Evolutionary conservation across 345 rosid genomes (phyloP).

Genomic region (Punica granatum): DNA sequence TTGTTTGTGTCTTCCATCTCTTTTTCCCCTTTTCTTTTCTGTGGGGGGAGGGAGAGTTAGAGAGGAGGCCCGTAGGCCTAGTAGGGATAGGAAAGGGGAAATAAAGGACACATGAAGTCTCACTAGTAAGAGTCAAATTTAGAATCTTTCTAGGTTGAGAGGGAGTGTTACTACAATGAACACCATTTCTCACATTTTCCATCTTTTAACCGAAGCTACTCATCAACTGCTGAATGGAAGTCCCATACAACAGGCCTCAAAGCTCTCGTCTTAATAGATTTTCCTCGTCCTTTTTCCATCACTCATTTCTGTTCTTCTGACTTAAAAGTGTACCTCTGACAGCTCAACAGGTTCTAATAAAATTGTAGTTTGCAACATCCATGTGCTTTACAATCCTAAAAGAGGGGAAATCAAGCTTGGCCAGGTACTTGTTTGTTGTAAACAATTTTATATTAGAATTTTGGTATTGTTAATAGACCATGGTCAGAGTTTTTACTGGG

Average conservation of each 20-base stretch:
- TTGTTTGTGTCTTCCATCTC: background rate
- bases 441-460: background rate
- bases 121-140: too few species aligned
- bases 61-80: too few species aligned
- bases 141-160: too few species aligned
- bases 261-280: background rate
- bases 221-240: background rate
- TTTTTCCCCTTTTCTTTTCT: background rate
- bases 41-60: too few species aligned
- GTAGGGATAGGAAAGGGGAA: too few species aligned
- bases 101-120: too few species aligned
- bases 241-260: background rate
- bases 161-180: too few species aligned
- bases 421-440: constrained; percentile 48
- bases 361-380: constrained; percentile 82
- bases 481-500: too few species aligned
- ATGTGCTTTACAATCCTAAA: constrained; percentile 90
- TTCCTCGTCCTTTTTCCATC: background rate
- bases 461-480: background rate
- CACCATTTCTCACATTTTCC: too few species aligned
- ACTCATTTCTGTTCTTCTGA: background rate
- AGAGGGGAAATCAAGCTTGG: constrained; percentile 96
- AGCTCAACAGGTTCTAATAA: constrained; percentile 40
- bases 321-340: constrained; percentile 19
- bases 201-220: too few species aligned